Evolutionary conservation across 2,329 filamentous ascomycete genomes (phyloP), one percentile per base, ranked within the genome.

Genomic region (Aspergillus sojae): DNA sequence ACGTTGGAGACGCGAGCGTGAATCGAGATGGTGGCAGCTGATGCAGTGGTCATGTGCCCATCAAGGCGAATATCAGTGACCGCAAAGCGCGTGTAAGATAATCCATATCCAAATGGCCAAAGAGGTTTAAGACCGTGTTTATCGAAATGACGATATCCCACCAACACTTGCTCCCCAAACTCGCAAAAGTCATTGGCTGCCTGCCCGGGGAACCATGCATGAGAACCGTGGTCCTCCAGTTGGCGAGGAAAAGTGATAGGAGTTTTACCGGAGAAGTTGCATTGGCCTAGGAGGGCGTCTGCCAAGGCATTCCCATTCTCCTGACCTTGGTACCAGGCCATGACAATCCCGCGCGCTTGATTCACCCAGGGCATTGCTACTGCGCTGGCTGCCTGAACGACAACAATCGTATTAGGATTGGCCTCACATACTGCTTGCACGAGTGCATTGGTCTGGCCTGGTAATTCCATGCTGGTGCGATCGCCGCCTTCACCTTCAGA

Each of bases 121-220:
- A 90, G 81, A 0, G 88, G 88, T 5, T 82, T 78, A 57, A 89
- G 83, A 30, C 81, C 81, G 14, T 82, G 79, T 23, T 85, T 85
- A 70, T 93, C 90, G 75, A 91, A 92, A 77, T 91, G 88, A 21
- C 87, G 80, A 77, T 93, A 93, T 2, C 91, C 91, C 60, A 93
- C 85, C 77, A 88, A 91, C 14, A 93, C 78, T 16, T 89, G 90
- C 75, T 93, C 91, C 58, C 89, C 89, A 72, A 93, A 93, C 1
- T 89, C 75, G 0, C 90, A 88, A 68, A 87, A 84, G 55, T 86
- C 77, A 73, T 91, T 89, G 6, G 46, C 43, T 9, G 53, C 59
- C 78, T 92, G 89, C 57, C 89, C 88, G 0, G 88, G 88, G 86
- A 89, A 93, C 75, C 90, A 92, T 75, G 89, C 85, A 77, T 86